Evolutionary conservation across 495 filamentous ascomycete species (phyloP), one percentile per base, ranked within the genome.

Genomic region (Paragyromitra xinjiangensis): DNA sequence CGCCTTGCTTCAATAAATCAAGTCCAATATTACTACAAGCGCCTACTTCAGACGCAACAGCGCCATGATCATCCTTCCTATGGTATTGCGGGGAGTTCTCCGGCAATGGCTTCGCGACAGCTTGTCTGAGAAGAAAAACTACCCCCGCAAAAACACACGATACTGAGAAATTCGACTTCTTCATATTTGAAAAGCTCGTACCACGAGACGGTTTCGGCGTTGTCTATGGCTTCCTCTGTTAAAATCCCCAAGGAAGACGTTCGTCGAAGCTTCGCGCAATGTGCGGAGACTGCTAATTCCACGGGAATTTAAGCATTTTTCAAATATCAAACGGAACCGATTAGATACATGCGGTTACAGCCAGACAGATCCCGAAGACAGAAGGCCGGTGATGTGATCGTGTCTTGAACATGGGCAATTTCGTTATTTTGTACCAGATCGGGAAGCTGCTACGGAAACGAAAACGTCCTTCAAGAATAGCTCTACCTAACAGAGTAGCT

Each of bases 1-100:
- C 82, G 0, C 92, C 92, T 66, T 84, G 80, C 62, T 89, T 85
- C 56, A 97, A 82, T 53, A 94, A 87, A 14, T 93, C 87, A 11
- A 89, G 89, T 22, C 94, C 94, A 81, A 95, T 89, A 22, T 89
- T 82, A 76, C 91, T 94, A 79, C 94, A 97, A 78, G 92, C 87
- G 0, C 86, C 83, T 77, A 88, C 94, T 82, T 96, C 93, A 45
- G 89, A 91, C 1, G 94, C 92, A n/a, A 95, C 91, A 50, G 92
- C 94, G 0, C 94, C 94, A 1, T 86, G 81, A 79, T 85, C 85
- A 14, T 87, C 85, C 11, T 82, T 81, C 24, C 29, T 34, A 34
- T 34, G 2, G 29, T 34, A 34, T 34, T 19, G 61, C 9, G 61
- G 2, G 4, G 34, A 22, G n/a, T 14, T 42, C 19, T 5, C 55